A percentile compares a stretch with the other conserved stretches of the same genome.
These are phyloP conservation scores for Didymella lethalis DNA, from an alignment of 2,329 filamentous ascomycete species.

Conservation along the genomic window DNA sequence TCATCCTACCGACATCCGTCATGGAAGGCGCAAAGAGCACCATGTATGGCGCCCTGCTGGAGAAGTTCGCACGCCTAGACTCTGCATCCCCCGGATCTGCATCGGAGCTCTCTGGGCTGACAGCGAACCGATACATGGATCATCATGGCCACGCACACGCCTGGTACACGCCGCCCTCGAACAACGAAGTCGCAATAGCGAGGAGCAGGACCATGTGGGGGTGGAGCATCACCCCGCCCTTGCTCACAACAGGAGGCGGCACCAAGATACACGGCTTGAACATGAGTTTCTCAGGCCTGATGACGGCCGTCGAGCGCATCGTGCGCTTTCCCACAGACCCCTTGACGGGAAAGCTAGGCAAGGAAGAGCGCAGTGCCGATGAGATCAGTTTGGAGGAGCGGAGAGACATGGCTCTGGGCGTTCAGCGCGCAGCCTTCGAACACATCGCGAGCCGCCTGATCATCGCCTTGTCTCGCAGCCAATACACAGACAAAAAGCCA, in stretches of 20 bases:
- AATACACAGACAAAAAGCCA: constrained; percentile 3
- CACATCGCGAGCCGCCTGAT: constrained; percentile 80
- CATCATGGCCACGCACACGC: constrained; percentile 43
- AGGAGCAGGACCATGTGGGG: constrained; percentile 60
- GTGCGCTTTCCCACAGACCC: constrained; percentile 52
- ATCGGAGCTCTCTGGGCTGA: constrained; percentile 4
- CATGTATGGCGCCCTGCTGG: constrained; percentile 83
- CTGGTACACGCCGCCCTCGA: constrained; percentile 65
- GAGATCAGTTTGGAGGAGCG: constrained; percentile 67
- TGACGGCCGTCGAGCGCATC: constrained; percentile 69
- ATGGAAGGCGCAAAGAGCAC: constrained; percentile 66
- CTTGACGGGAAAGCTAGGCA: constrained; percentile 38
- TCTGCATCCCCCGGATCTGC: background rate
- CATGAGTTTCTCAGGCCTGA: constrained; percentile 72
- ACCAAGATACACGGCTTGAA: constrained; percentile 43
- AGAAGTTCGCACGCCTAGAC: constrained; percentile 73
- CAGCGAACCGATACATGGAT: constrained; percentile 33
- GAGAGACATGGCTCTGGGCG: constrained; percentile 71
- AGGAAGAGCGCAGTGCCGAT: constrained; percentile 41
- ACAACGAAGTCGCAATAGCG: constrained; percentile 66
- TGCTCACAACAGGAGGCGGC: constrained; percentile 59
- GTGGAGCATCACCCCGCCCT: constrained; percentile 75
- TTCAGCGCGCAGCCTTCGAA: constrained; percentile 85
- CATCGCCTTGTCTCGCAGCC: constrained; percentile 63
- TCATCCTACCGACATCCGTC: constrained; percentile 70